Evolutionary conservation across 1,139 yeast genomes (phyloP), one percentile per base, ranked within the genome.

Genomic region (Candida albicans): DNA sequence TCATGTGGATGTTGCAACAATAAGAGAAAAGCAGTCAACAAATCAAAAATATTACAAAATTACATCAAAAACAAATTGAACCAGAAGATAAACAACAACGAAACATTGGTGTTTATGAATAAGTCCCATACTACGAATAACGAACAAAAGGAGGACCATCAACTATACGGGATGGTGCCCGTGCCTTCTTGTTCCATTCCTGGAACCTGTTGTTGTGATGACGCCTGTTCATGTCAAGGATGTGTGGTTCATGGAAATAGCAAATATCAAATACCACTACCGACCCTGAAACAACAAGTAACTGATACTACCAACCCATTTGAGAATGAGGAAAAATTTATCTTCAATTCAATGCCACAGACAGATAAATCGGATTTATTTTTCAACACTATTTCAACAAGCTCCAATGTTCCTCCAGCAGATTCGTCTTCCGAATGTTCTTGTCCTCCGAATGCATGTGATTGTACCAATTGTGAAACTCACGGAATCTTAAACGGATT

Each of bases 401-500:
- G 27, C 28, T 6, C 22, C 10, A 13, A 18, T 31, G 14, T 30
- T 8, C 25, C 30, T 14, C 32, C 3, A 29, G 4, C 29, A n/a
- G 31, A 15, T 4, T 31, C 35, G 15, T 34, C 35, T 10, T 29
- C 28, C 10, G 36, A 42, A 11, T 79, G 84, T 50, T 51, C 57
- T 4, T 79, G 84, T 59, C 62, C 73, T 0, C 61, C 67, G 1
- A 72, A 72, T 30, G 64, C 66, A 4, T 79, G 84, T 56, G 73
- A 66, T 30, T 79, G 84, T 54, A 59, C 66, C 32, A 75, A 78
- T 50, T 79, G 84, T 59, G 81, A 72, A 46, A 62, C 70, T 2
- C 84, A 79, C 54, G 82, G 82, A 2, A 79, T 77, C 8, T 68
- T 74, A 12, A 67, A 77, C 49, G 84, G 84, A 1, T 56, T 71